Conservation (phyloP, 78 protist genomes). For the Dictyostelium citrinum region DNA sequence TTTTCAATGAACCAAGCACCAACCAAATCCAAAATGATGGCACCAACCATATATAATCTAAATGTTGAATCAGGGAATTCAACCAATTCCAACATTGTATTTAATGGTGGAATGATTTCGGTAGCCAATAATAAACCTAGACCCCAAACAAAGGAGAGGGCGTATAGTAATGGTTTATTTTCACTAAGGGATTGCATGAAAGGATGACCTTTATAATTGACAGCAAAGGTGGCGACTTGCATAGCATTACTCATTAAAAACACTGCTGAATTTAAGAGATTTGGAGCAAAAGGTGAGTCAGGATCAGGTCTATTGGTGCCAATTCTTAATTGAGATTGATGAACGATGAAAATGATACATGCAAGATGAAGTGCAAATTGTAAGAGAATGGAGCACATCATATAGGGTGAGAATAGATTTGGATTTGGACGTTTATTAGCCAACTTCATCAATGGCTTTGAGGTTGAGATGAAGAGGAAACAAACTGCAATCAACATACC, state of each 20-base stretch:
- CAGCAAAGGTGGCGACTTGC: constrained; percentile 92
- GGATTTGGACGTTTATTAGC: constrained; percentile 83
- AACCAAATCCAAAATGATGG: constrained; percentile 33
- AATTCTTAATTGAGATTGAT: not conserved
- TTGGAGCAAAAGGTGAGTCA: constrained; percentile 90
- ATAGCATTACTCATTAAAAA: constrained; percentile 77
- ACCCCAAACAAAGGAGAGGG: constrained; percentile 50
- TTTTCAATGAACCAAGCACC: constrained; percentile 68
- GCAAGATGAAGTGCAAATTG: constrained; percentile 91
- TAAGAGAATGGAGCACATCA: constrained; percentile 82
- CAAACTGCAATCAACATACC: constrained; percentile 87
- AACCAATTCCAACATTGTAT: constrained; percentile 42
- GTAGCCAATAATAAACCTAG: constrained; percentile 22
- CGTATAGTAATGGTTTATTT: constrained; percentile 59
- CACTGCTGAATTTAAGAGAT: constrained; percentile 86
- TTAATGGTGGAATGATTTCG: constrained; percentile 35
- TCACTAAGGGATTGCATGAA: constrained; percentile 84
- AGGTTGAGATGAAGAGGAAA: constrained; percentile 93
- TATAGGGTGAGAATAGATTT: constrained; percentile 84
- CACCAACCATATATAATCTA: not conserved
- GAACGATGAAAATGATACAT: constrained; percentile 58
- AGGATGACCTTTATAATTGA: constrained; percentile 92
- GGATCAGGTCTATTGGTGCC: not conserved
- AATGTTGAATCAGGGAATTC: constrained; percentile 48
- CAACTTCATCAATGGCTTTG: constrained; percentile 83